Conservation (phyloP, 1,284 basidiomycete species). For the Boletus mariae region DNA sequence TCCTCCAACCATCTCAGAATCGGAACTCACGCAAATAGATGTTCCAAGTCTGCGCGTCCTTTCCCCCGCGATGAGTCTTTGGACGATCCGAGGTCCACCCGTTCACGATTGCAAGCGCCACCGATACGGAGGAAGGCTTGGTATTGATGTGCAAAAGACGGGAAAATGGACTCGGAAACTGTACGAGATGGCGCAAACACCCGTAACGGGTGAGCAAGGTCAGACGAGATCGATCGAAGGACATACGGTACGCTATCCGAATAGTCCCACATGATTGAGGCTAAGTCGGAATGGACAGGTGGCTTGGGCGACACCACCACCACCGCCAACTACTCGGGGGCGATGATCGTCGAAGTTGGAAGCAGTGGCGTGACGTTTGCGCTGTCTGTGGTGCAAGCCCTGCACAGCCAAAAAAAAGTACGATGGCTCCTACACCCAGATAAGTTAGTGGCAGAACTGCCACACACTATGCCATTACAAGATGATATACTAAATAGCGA, state of each 20-base stretch:
- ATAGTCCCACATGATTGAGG: not conserved
- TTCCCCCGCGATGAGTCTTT: constrained; percentile 49
- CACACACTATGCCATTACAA: no score
- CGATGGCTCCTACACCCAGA: no score
- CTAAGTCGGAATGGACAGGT: constrained; percentile 35
- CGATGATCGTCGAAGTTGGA: constrained; percentile 57
- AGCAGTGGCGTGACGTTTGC: constrained; percentile 74
- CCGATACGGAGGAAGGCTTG: constrained; percentile 44
- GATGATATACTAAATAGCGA: no score
- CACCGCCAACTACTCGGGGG: constrained; percentile 55
- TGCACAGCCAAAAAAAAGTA: constrained; percentile 23
- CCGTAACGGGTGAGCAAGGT: no score
- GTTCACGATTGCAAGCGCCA: constrained; percentile 69
- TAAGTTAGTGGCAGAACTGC: no score
- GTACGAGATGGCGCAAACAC: constrained; percentile 49
- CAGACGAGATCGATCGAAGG: constrained; percentile 57
- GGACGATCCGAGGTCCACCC: constrained; percentile 66
- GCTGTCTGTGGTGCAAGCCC: constrained; percentile 58
- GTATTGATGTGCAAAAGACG: constrained; percentile 58
- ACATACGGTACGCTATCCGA: constrained; percentile 49
- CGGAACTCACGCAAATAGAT: constrained; percentile 56
- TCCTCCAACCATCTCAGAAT: constrained; percentile 51
- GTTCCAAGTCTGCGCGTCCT: constrained; percentile 71
- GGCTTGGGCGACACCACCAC: constrained; percentile 60
- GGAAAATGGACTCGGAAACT: constrained; percentile 63